Percentiles rank a stretch among this genome's conserved stretches.
phyloP scores from a whole-genome alignment of 83 land plant genomes.

The Picea engelmannii region DNA sequence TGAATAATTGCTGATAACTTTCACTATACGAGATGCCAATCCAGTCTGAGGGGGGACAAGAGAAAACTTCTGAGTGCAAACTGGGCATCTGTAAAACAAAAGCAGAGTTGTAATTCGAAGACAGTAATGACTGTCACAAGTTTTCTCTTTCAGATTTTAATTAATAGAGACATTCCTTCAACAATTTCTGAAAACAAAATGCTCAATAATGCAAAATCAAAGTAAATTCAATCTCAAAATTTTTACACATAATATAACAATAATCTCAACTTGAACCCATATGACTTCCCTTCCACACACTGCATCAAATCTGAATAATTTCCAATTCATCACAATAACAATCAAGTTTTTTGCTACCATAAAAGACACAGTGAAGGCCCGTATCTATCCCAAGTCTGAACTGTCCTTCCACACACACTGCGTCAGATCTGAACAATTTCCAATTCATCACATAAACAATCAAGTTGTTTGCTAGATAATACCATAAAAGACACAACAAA shows the following conservation, averaged over 20 bases:
- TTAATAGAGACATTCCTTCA: neutral
- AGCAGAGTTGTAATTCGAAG: neutral
- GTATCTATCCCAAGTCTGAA: neutral
- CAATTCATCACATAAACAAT: neutral
- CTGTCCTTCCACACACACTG: neutral
- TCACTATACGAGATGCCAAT: conserved; percentile 28
- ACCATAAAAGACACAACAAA: neutral
- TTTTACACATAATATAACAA: neutral
- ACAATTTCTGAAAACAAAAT: neutral
- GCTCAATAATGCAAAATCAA: neutral
- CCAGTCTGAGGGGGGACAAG: conserved; percentile 39
- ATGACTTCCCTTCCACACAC: neutral
- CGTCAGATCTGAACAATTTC: neutral
- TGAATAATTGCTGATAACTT: conserved; percentile 26
- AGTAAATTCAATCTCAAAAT: neutral
- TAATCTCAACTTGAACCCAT: neutral
- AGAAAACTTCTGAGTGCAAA: conserved; percentile 34
- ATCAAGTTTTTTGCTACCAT: neutral
- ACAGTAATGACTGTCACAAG: neutral
- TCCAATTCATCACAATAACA: too few species aligned
- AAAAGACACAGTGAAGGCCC: neutral
- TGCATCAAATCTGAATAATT: neutral
- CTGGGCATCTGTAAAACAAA: conserved; percentile 36
- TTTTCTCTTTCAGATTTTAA: neutral
- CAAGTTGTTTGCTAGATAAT: neutral